Evolutionary conservation across 768 basidiomycete genomes (phyloP), one percentile per base, ranked within the genome.

Genomic region (Boletus sp.): DNA sequence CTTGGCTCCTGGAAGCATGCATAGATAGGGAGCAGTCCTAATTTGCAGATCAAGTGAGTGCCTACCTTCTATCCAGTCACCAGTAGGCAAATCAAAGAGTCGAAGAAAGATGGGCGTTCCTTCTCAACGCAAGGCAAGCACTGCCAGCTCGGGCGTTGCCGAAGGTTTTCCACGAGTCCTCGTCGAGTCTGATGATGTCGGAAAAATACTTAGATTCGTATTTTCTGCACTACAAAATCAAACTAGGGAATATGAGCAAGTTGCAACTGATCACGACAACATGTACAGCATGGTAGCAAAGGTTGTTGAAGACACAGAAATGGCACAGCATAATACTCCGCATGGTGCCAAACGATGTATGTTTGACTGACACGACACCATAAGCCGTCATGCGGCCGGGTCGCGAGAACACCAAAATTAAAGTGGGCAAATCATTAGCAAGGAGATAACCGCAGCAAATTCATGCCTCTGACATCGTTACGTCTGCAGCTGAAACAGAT

Each of bases 391-490:
- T n/a, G 33, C 46, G 46, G 51, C 50, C 13, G 45, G 46, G 54
- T 51, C 56, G 46, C 39, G 42, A 47, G 54, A 43, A 59, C 51
- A 55, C 52, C 61, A 63, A 62, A 53, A 51, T 60, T 55, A 56
- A 38, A 58, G 21, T 29, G 42, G 41, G 21, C 32, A 58, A 54
- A 50, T 43, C 50, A 46, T 51, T 37, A 56, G 35, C 55, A 50
- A 54, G 19, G 41, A 29, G 35, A 53, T 50, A 57, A 56, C 47
- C 50, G 58, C 27, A 48, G 23, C 47, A 55, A 50, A 34, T 34
- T 61, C 61, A 62, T 57, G 74, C 75, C 44, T 77, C 78, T 27
- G 74, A 69, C 73, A 79, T 70, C n/a, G 73, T 72, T n/a, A 72
- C 52, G 46, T 78, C 77, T 30, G 61, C 76, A 25, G 64, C 69